Evolutionary conservation across 768 basidiomycete genomes (phyloP), one percentile per base, ranked within the genome.

Genomic region (Boletus insuetus): DNA sequence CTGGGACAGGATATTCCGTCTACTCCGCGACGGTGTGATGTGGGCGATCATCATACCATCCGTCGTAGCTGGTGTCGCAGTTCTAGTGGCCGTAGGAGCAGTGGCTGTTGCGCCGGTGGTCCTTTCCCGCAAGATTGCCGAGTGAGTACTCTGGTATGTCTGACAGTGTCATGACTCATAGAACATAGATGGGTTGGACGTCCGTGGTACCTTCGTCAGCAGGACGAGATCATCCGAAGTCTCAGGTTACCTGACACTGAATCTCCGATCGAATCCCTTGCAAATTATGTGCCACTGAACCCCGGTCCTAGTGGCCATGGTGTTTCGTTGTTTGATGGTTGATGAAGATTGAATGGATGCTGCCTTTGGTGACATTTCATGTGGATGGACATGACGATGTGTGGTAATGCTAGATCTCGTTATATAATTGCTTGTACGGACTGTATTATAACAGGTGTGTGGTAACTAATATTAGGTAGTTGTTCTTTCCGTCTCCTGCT

Each of bases 41-140:
- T 54, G 53, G 53, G 46, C 46, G 39, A 42, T 54, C 17, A 12
- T 54, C 39, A 42, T 47, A 17, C 53, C 53, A 4, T 34, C 46
- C 3, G 22, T 26, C 13, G 45, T 41, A 6, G 52, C n/a, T 13
- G 38, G 31, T 13, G 20, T 26, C 14, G 53, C 53, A 20, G 32
- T 17, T 35, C 32, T 54, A 7, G 10, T 47, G 32, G 29, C 46
- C 13, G 32, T 47, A 9, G 53, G 46, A 6, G 31, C 53, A 2
- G 22, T 47, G 20, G 39, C 40, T 3, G 39, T 47, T 10, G 53
- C 39, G 32, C 53, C 53, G 5, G 40, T 54, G 1, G 16, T 42
- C 39, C 19, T 24, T 26, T n/a, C 8, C 12, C 53, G 53, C 46
- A 41, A 26, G 22, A 19, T 47, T 6, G 2, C 17, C 39, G 40